These are phyloP conservation scores for Fragaria vesca DNA, from an alignment of 306 rosid species.

Conservation along the genomic window DNA sequence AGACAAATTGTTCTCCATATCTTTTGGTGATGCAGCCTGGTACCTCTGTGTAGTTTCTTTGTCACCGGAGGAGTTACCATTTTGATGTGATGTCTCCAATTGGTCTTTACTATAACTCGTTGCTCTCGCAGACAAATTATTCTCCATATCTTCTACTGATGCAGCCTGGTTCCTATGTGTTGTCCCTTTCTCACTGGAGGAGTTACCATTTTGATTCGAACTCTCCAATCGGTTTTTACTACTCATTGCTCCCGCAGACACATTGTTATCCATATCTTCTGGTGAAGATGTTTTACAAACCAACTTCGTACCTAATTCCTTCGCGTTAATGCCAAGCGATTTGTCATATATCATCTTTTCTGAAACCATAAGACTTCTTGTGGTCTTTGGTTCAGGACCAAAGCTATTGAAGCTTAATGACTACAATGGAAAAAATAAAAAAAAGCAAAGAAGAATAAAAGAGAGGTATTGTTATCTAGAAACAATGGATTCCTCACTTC, in stretches of 20 bases:
- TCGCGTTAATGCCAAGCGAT: constrained; percentile 40
- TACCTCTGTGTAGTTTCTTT: constrained; percentile 19
- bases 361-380: constrained; percentile 23
- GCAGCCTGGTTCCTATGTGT: constrained; percentile 53
- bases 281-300: constrained; percentile 39
- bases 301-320: constrained; percentile 36
- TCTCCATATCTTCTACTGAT: background rate
- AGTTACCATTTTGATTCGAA: constrained; percentile 25
- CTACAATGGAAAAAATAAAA: background rate
- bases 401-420: constrained; percentile 35
- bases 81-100: constrained; percentile 24
- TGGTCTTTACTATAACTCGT: constrained; percentile 25
- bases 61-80: constrained; percentile 30
- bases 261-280: constrained; percentile 35
- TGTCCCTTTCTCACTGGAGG: constrained; percentile 26
- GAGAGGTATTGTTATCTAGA: too few relatives aligned
- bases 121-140: constrained; percentile 31
- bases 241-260: constrained; percentile 31
- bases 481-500: constrained; percentile 28
- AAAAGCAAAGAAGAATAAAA: too few relatives aligned
- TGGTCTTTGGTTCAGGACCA: constrained; percentile 25
- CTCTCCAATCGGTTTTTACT: constrained; percentile 21
- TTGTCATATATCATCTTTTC: constrained; percentile 41
- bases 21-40: constrained; percentile 44
- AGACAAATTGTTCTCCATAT: constrained; percentile 16